Evolutionary conservation across 768 basidiomycete species (phyloP).

Genomic region (Phylloporus rhodoxanthus): DNA sequence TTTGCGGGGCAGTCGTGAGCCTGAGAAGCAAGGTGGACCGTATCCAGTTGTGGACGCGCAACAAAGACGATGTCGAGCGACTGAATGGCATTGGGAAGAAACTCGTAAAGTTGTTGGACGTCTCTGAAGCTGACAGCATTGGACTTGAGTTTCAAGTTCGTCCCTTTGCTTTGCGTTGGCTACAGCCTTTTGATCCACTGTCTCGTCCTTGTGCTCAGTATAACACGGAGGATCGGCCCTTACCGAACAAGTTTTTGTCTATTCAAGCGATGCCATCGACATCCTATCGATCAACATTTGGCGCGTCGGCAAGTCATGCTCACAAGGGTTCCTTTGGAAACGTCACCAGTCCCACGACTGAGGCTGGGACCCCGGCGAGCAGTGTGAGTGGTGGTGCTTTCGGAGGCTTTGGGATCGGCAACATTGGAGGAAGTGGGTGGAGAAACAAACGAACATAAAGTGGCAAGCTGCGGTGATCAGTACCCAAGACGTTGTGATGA

Average conservation of each 20-base stretch:
- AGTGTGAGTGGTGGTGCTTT: slow-evolving; percentile 39
- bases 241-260: slow-evolving; percentile 74
- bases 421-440: slow-evolving; percentile 31
- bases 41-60: slow-evolving; percentile 87
- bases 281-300: slow-evolving; percentile 64
- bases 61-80: slow-evolving; percentile 79
- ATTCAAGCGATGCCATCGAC: slow-evolving; percentile 67
- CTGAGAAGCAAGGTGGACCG: slow-evolving; percentile 81
- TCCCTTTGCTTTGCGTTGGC: slow-evolving; percentile 1
- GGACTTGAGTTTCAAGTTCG: slow-evolving; percentile 87
- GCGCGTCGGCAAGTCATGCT: slow-evolving; percentile 23
- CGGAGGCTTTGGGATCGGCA: slow-evolving; percentile 43
- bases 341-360: slow-evolving; percentile 19
- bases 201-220: slow-evolving; percentile 40
- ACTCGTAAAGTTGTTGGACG: slow-evolving; percentile 74
- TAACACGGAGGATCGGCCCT: slow-evolving; percentile 82
- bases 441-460: slow-evolving; percentile 22
- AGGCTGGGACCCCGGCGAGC: slow-evolving; percentile 19
- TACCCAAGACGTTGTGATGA: slow-evolving; percentile 4
- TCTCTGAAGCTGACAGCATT: slow-evolving; percentile 78
- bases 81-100: slow-evolving; percentile 81
- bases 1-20: slow-evolving; percentile 85
- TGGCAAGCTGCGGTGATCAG: background rate
- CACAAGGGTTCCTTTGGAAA: slow-evolving; percentile 20
- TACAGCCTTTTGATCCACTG: background rate